Conservation (phyloP, 2,329 filamentous ascomycete species). For the Hawksworthiomyces lignivorus region DNA sequence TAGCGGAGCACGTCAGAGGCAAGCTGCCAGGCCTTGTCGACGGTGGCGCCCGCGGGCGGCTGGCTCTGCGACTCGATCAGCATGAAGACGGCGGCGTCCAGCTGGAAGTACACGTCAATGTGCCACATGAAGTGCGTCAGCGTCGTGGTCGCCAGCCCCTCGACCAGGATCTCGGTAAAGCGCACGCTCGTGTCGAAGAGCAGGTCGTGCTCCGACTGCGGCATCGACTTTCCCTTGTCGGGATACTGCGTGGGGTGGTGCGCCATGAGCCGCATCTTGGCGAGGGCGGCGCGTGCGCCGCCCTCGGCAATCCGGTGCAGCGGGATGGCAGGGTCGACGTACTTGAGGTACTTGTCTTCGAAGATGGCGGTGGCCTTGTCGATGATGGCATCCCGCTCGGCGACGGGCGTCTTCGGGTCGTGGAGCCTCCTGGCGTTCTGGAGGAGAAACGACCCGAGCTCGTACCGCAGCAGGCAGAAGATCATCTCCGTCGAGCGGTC, state of each 20-base stretch:
- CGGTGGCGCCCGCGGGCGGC: conserved; percentile 8
- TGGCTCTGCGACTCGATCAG: conserved; percentile 18
- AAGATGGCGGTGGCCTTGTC: conserved; percentile 18
- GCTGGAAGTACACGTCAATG: conserved; percentile 18
- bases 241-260: conserved; percentile 18
- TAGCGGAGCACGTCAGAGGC: conserved; percentile 14
- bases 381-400: conserved; percentile 21
- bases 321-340: conserved; percentile 25
- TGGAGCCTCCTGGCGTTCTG: conserved; percentile 18
- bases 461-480: conserved; percentile 34
- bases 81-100: conserved; percentile 22
- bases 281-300: conserved; percentile 14
- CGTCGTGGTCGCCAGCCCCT: conserved; percentile 9
- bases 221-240: conserved; percentile 15
- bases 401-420: conserved; percentile 18
- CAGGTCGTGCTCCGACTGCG: conserved; percentile 17
- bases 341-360: conserved; percentile 22
- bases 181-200: conserved; percentile 16
- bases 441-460: conserved; percentile 32
- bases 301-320: conserved; percentile 21
- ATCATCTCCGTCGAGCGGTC: conserved; percentile 45
- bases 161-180: conserved; percentile 16
- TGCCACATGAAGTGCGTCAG: conserved; percentile 17
- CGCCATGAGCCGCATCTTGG: conserved; percentile 19
- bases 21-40: conserved; percentile 16